These are phyloP conservation scores for Boletus vermiculosoides DNA, from an alignment of 768 basidiomycete genomes.

Conservation along the genomic window DNA sequence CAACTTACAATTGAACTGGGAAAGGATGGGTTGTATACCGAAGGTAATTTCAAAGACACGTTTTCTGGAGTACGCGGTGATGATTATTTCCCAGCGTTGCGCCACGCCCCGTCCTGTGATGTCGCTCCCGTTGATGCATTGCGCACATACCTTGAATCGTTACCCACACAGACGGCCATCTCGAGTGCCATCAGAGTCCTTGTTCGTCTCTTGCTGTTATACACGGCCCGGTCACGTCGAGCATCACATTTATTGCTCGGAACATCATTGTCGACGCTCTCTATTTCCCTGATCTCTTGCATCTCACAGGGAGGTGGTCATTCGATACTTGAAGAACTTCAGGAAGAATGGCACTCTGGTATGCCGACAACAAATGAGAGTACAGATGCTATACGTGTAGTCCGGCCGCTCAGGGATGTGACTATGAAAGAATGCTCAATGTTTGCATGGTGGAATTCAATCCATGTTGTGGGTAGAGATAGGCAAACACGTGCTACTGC, in stretches of 20 bases:
- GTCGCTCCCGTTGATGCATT: slow-evolving; percentile 33
- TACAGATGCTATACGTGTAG: slow-evolving; percentile 42
- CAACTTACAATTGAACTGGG: slow-evolving; percentile 47
- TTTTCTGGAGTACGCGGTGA: slow-evolving; percentile 3
- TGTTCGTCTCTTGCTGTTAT: slow-evolving; percentile 64
- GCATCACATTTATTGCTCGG: slow-evolving; percentile 82
- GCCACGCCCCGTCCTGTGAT: slow-evolving; percentile 9
- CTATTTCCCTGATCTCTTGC: slow-evolving; percentile 68
- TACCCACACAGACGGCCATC: slow-evolving; percentile 75
- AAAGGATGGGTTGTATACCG: slow-evolving; percentile 48
- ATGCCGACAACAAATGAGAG: slow-evolving; percentile 5
- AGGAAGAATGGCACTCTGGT: slow-evolving; percentile 64
- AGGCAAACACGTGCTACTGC: slow-evolving; percentile 46
- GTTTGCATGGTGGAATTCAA: slow-evolving; percentile 72
- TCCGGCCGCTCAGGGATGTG: slow-evolving; percentile 69
- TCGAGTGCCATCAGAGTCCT: slow-evolving; percentile 57
- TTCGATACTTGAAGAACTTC: slow-evolving; percentile 61
- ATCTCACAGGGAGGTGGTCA: slow-evolving; percentile 79
- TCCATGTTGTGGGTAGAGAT: slow-evolving; percentile 52
- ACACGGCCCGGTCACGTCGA: slow-evolving; percentile 54
- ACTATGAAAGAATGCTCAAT: slow-evolving; percentile 77
- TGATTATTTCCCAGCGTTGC: slow-evolving; percentile 19
- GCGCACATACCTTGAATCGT: slow-evolving; percentile 54
- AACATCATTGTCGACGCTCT: slow-evolving; percentile 75
- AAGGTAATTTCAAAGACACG: slow-evolving; percentile 18